phyloP scores from a whole-genome alignment of 23 red algal genomes.

The Gracilariopsis chorda region DNA sequence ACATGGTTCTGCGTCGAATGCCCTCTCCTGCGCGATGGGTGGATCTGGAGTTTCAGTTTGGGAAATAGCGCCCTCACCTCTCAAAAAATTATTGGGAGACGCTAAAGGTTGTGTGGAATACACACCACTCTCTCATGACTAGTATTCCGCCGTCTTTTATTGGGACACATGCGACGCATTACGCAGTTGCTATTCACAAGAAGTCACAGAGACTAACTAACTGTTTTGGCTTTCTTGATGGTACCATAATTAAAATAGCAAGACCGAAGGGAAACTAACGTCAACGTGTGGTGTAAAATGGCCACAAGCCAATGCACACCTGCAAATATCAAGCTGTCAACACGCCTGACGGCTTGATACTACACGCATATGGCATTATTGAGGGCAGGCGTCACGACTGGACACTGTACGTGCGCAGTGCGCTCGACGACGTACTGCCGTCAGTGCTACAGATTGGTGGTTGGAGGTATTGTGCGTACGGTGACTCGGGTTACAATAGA shows the following conservation, averaged over 20 bases:
- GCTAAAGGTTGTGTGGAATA: not conserved
- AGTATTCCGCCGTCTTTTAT: not conserved
- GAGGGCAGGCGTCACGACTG: constrained; percentile 10
- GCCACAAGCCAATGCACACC: not conserved
- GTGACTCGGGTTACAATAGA: not conserved
- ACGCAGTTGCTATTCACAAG: not conserved
- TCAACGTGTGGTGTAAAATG: constrained; percentile 16
- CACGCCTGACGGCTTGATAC: not conserved
- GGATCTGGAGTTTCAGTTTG: constrained; percentile 36
- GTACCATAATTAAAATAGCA: not conserved
- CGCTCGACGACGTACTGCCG: not conserved
- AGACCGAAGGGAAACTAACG: not conserved
- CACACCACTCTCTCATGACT: not conserved
- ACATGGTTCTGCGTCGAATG: not conserved
- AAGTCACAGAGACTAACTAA: not conserved
- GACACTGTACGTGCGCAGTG: not conserved
- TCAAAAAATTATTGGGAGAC: not conserved
- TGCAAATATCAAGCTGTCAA: constrained; percentile 9
- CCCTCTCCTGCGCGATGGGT: constrained; percentile 2
- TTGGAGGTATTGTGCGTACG: not conserved
- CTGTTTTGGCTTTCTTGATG: constrained; percentile 2
- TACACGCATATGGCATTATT: not conserved
- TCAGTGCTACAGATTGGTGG: not conserved
- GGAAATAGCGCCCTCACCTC: not conserved
- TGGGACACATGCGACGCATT: not conserved